These are phyloP conservation scores for Heliocybe sulcata DNA, from an alignment of 1,284 basidiomycete genomes.

Conservation along the genomic window DNA sequence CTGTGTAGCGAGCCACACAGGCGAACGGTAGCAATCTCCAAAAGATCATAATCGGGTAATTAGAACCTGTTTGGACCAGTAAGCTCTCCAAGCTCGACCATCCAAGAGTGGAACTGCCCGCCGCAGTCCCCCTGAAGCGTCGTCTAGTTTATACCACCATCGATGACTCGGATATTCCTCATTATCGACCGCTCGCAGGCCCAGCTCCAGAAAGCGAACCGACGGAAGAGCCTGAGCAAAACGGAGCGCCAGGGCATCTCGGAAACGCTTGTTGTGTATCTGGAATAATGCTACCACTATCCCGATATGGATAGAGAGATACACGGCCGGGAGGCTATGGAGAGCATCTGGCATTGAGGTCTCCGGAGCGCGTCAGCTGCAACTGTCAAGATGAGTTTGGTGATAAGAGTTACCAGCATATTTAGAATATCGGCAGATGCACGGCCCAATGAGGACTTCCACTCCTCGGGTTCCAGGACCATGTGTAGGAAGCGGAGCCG, in stretches of 20 bases:
- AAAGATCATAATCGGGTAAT: too few species aligned
- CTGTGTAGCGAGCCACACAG: too few species aligned
- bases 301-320: neutral
- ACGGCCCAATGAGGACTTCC: neutral
- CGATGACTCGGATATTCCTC: neutral
- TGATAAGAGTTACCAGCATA: neutral
- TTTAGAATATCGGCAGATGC: neutral
- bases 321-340: neutral
- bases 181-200: neutral
- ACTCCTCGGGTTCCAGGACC: neutral
- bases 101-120: too few species aligned
- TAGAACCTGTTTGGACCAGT: too few species aligned
- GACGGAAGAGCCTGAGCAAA: neutral
- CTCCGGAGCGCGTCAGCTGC: neutral
- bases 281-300: neutral
- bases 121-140: too few species aligned
- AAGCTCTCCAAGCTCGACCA: too few species aligned
- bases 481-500: neutral
- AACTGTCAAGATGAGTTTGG: neutral
- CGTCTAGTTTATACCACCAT: too few species aligned
- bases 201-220: neutral
- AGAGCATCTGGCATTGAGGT: neutral
- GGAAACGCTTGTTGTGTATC: neutral
- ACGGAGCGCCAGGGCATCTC: neutral
- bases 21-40: too few species aligned